Conservation (phyloP, 2,329 filamentous ascomycete genomes). For the Xylariaceae sp. region DNA sequence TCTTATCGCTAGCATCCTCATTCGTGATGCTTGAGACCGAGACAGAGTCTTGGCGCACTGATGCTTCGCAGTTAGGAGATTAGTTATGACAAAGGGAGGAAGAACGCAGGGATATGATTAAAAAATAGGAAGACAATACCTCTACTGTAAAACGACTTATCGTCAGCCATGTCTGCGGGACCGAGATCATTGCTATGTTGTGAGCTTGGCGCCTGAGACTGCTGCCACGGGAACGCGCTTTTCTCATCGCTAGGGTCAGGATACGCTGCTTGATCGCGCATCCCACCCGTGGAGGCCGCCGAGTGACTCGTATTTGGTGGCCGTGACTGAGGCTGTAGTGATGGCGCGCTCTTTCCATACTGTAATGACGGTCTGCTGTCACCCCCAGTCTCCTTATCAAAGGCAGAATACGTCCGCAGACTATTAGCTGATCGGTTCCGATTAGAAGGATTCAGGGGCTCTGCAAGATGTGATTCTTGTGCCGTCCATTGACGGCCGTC, state of each 20-base stretch:
- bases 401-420: constrained; percentile 35
- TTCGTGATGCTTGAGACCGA: constrained; percentile 39
- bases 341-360: constrained; percentile 12
- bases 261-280: constrained; percentile 44
- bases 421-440: constrained; percentile 34
- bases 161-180: constrained; percentile 35
- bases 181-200: constrained; percentile 34
- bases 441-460: constrained; percentile 42
- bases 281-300: constrained; percentile 41
- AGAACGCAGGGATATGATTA: constrained; percentile 28
- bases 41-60: constrained; percentile 36
- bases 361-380: constrained; percentile 18
- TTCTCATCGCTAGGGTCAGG: constrained; percentile 24
- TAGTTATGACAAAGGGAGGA: constrained; percentile 15
- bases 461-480: constrained; percentile 49
- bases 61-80: constrained; percentile 5
- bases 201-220: constrained; percentile 5
- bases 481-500: constrained; percentile 44
- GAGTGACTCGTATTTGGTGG: constrained; percentile 22
- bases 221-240: constrained; percentile 16
- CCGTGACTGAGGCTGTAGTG: constrained; percentile 22
- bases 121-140: constrained; percentile 33
- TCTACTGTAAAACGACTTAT: constrained; percentile 46
- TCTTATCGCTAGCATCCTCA: constrained; percentile 37
- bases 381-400: constrained; percentile 48